Evolutionary conservation across 192 early-diverging fungal species (phyloP).

Genomic region (Coemansia furcata): DNA sequence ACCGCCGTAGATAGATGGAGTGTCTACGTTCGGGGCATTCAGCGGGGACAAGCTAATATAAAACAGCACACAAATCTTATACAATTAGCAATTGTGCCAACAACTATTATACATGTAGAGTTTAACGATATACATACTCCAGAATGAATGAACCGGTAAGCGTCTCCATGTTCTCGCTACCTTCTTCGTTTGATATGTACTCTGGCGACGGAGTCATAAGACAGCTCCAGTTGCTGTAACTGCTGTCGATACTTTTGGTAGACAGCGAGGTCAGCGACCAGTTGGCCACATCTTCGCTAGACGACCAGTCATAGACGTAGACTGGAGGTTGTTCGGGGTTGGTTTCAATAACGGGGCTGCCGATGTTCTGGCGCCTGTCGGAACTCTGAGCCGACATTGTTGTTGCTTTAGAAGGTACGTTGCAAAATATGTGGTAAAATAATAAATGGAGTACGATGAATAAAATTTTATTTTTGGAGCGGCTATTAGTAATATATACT

Average conservation of each 20-base stretch:
- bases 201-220: constrained; percentile 2
- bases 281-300: constrained; percentile 16
- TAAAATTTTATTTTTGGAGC: neutral
- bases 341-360: neutral
- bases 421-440: neutral
- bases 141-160: neutral
- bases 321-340: neutral
- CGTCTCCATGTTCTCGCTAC: constrained; percentile 13
- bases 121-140: neutral
- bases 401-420: neutral
- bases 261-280: constrained; percentile 25
- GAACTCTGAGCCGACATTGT: neutral
- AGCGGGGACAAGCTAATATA: neutral
- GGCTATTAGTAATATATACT: neutral
- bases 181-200: neutral
- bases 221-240: constrained; percentile 5
- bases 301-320: constrained; percentile 20
- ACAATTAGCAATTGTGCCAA: neutral
- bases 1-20: neutral
- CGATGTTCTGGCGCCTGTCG: neutral
- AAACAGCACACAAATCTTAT: neutral
- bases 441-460: neutral
- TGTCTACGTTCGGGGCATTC: neutral
- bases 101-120: neutral
- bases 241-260: constrained; percentile 12